These are phyloP conservation scores for Rhodocollybia butyracea DNA, from an alignment of 768 basidiomycete genomes.

Conservation along the genomic window DNA sequence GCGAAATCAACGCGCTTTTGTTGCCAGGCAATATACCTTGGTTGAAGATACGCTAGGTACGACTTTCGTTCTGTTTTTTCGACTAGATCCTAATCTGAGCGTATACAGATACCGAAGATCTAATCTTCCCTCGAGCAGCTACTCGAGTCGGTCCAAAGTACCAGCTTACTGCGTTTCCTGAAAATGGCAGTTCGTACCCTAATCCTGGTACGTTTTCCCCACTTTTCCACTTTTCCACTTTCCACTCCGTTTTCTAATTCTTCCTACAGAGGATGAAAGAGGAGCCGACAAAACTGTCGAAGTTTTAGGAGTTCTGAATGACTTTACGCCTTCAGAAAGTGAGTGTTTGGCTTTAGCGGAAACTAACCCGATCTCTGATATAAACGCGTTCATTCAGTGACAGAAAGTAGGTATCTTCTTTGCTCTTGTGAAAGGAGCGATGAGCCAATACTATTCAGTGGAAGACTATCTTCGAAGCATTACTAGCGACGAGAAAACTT, in stretches of 20 bases:
- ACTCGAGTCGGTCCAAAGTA: constrained; percentile 89
- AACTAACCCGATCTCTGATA: constrained; percentile 18
- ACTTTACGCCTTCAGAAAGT: constrained; percentile 68
- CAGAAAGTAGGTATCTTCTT: constrained; percentile 45
- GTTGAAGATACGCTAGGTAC: constrained; percentile 89
- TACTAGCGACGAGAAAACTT: constrained; percentile 48
- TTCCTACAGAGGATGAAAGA: constrained; percentile 51
- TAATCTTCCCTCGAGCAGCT: constrained; percentile 91
- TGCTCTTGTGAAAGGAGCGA: background rate
- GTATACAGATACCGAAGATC: constrained; percentile 84
- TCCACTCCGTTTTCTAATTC: constrained; percentile 15
- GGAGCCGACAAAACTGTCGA: constrained; percentile 75
- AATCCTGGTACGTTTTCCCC: constrained; percentile 34
- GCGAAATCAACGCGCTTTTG: constrained; percentile 3
- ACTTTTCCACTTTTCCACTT: background rate
- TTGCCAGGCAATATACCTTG: constrained; percentile 87
- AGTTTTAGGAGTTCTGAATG: constrained; percentile 61
- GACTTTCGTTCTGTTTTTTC: constrained; percentile 14
- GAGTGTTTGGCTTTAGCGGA: constrained; percentile 25
- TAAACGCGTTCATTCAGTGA: constrained; percentile 35
- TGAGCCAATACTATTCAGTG: constrained; percentile 37
- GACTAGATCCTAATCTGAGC: background rate
- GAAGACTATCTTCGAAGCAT: constrained; percentile 62
- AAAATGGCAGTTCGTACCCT: constrained; percentile 31
- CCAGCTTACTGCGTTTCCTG: constrained; percentile 60